Percentiles rank a stretch among this genome's conserved stretches.
These are phyloP conservation scores for Eutypella sp. DNA, from an alignment of 2,329 filamentous ascomycete genomes.

Conservation along the genomic window DNA sequence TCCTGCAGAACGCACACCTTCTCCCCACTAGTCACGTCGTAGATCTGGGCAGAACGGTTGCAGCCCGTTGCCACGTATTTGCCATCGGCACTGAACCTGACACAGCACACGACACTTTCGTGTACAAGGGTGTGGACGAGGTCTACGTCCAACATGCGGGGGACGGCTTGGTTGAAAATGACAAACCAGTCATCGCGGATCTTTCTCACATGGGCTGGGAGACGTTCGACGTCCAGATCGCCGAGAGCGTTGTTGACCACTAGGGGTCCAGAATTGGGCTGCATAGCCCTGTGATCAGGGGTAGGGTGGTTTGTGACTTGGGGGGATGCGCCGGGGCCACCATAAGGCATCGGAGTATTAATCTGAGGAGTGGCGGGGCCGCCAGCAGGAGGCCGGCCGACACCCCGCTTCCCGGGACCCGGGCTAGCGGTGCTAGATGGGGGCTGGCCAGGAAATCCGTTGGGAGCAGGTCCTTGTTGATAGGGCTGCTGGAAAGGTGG, in stretches of 20 bases:
- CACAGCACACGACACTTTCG: conserved; percentile 96
- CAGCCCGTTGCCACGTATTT: conserved; percentile 95
- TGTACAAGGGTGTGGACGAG: conserved; percentile 89
- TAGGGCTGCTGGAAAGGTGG: conserved; percentile 70
- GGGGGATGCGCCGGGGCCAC: conserved; percentile 75
- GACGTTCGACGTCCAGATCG: conserved; percentile 79
- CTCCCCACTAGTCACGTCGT: conserved; percentile 81
- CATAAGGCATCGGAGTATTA: conserved; percentile 80
- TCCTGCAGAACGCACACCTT: conserved; percentile 90
- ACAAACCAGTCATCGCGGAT: conserved; percentile 91
- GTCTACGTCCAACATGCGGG: conserved; percentile 86
- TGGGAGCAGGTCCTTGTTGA: conserved; percentile 52
- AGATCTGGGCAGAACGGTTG: conserved; percentile 99
- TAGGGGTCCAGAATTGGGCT: conserved; percentile 41
- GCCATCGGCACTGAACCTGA: conserved; percentile 92
- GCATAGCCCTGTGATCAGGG: conserved; percentile 57
- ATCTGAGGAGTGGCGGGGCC: conserved; percentile 88
- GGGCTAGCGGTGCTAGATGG: conserved; percentile 83
- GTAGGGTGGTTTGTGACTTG: conserved; percentile 79
- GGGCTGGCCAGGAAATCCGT: conserved; percentile 75
- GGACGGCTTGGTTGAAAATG: conserved; percentile 90
- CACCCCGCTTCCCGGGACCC: conserved; percentile 67
- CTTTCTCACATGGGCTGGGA: conserved; percentile 84
- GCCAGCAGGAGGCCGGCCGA: conserved; percentile 58
- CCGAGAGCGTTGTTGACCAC: conserved; percentile 65